These are phyloP conservation scores for Musa balbisiana DNA, from an alignment of 202 grass and related monocot genomes.

Conservation along the genomic window DNA sequence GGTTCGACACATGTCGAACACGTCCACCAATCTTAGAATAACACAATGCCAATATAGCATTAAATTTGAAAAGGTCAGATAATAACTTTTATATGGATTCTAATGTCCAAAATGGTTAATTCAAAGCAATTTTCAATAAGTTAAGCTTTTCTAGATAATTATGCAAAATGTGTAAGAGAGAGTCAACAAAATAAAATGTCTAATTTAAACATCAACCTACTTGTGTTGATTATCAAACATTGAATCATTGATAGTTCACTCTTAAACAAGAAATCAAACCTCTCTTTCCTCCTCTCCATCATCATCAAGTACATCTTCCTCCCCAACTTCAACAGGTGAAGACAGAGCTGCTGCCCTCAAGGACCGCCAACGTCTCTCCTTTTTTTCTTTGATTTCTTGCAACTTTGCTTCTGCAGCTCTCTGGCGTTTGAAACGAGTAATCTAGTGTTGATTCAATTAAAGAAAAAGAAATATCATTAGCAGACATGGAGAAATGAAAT, in stretches of 20 bases:
- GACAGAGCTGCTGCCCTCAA: conserved; percentile 70
- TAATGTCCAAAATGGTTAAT: no score
- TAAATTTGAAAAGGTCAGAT: no score
- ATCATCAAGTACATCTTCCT: conserved; percentile 76
- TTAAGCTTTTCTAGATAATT: no score
- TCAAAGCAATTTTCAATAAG: no score
- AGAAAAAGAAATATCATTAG: background rate
- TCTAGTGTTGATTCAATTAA: conserved; percentile 31
- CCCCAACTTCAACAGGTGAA: conserved; percentile 55
- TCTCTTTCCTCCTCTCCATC: conserved; percentile 93
- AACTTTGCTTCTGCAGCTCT: conserved; percentile 79
- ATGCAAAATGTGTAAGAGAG: no score
- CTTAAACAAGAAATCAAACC: conserved; percentile 23
- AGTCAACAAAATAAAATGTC: no score
- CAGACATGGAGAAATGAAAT: background rate
- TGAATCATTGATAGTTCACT: background rate
- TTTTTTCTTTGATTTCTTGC: conserved; percentile 74
- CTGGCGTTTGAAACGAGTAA: conserved; percentile 69
- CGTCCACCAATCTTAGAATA: no score
- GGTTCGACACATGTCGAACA: no score
- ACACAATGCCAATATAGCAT: no score
- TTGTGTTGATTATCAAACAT: no score
- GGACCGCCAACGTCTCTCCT: conserved; percentile 63
- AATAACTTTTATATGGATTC: no score
- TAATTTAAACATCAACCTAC: no score